Percentiles rank a stretch among this genome's conserved stretches.
phyloP scores from a whole-genome alignment of 805 yeast genomes.

The Metschnikowia bowlesiae region DNA sequence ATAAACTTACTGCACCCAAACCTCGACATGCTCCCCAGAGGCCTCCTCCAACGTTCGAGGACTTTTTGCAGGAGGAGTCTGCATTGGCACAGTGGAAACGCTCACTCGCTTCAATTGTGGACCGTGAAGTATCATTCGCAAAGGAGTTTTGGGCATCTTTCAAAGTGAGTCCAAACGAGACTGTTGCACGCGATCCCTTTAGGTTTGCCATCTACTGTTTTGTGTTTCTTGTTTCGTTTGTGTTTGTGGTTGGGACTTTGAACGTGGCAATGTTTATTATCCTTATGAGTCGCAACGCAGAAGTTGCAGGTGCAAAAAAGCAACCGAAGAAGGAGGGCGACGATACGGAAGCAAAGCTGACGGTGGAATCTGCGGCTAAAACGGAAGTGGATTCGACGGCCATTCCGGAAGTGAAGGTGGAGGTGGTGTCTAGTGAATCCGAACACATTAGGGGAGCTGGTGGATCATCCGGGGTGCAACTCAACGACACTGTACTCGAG shows the following conservation, averaged over 20 bases:
- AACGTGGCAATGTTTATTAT: slow-evolving; percentile 30
- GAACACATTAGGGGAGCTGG: slow-evolving; percentile 10
- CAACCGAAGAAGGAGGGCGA: neutral
- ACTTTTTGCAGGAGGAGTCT: slow-evolving; percentile 21
- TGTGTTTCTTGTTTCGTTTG: slow-evolving; percentile 35
- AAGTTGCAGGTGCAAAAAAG: slow-evolving; percentile 6
- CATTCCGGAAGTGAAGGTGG: neutral
- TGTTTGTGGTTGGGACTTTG: slow-evolving; percentile 41
- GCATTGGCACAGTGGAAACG: neutral
- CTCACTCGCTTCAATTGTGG: neutral
- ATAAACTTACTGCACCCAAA: slow-evolving; percentile 39
- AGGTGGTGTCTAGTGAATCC: slow-evolving; percentile 7
- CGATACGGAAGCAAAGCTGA: neutral
- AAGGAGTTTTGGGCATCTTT: slow-evolving; percentile 36
- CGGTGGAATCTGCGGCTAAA: neutral
- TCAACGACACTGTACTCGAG: neutral
- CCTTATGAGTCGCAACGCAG: neutral
- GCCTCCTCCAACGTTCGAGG: slow-evolving; percentile 43
- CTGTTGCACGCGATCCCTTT: slow-evolving; percentile 44
- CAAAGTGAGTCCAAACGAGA: slow-evolving; percentile 40
- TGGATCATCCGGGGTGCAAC: slow-evolving; percentile 4
- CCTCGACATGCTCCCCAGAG: slow-evolving; percentile 37
- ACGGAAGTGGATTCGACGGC: neutral
- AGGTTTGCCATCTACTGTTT: slow-evolving; percentile 48
- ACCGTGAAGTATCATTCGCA: slow-evolving; percentile 22